These are phyloP conservation scores for Sapria himalayana DNA, from an alignment of 345 rosid species.

Conservation along the genomic window DNA sequence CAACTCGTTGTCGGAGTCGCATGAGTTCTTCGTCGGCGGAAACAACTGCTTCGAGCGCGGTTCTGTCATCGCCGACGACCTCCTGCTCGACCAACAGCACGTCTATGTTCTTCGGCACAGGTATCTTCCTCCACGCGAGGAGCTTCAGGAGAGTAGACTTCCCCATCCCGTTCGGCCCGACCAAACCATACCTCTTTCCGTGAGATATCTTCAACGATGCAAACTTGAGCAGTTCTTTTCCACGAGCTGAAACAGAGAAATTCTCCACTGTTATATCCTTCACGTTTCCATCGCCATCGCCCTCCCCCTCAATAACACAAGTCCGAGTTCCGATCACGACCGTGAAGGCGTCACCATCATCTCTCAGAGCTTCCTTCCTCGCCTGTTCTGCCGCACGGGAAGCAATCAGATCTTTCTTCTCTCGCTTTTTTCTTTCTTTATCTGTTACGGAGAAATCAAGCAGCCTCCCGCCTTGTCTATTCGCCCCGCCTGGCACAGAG, in stretches of 20 bases:
- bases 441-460: slow-evolving; percentile 43
- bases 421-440: slow-evolving; percentile 70
- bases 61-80: slow-evolving; percentile 74
- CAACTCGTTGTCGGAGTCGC: slow-evolving; percentile 47
- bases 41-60: slow-evolving; percentile 77
- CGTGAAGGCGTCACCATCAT: slow-evolving; percentile 87
- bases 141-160: slow-evolving; percentile 86
- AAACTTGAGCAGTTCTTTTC: slow-evolving; percentile 80
- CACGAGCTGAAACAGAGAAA: slow-evolving; percentile 86
- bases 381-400: slow-evolving; percentile 35
- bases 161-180: slow-evolving; percentile 93
- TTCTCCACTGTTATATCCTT: slow-evolving; percentile 62
- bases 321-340: slow-evolving; percentile 83
- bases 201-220: slow-evolving; percentile 78
- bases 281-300: slow-evolving; percentile 73
- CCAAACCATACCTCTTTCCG: slow-evolving; percentile 88
- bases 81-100: slow-evolving; percentile 91
- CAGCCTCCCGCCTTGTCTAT: slow-evolving; percentile 23
- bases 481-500: slow-evolving; percentile 8
- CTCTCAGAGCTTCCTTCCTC: slow-evolving; percentile 62
- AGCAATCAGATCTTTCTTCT: slow-evolving; percentile 44
- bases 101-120: slow-evolving; percentile 86
- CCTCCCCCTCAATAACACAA: slow-evolving; percentile 78
- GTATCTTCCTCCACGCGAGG: slow-evolving; percentile 95
- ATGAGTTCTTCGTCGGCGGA: slow-evolving; percentile 71